These are phyloP conservation scores for Microcyclospora pomicola DNA, from an alignment of 2,329 filamentous ascomycete genomes.

Conservation along the genomic window DNA sequence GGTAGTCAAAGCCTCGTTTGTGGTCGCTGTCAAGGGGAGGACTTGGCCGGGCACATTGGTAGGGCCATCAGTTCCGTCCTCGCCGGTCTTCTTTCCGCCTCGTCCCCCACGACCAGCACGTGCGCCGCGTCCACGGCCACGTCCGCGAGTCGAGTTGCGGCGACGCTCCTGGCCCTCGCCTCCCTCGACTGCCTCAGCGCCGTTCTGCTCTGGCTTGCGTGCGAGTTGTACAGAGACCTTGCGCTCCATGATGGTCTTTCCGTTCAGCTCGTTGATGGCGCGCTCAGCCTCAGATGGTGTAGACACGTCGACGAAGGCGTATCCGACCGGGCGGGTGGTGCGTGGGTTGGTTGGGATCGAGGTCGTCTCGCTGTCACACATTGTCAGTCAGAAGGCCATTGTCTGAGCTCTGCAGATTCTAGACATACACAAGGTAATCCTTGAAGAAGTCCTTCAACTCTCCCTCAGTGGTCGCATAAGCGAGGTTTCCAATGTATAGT, in stretches of 20 bases:
- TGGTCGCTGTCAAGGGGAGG: constrained; percentile 36
- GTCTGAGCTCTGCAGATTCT: constrained; percentile 1
- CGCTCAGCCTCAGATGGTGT: constrained; percentile 89
- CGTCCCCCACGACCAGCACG: constrained; percentile 50
- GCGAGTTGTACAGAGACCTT: constrained; percentile 99
- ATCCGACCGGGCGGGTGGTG: constrained; percentile 94
- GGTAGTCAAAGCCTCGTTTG: constrained; percentile 43
- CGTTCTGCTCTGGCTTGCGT: constrained; percentile 83
- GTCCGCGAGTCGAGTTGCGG: constrained; percentile 42
- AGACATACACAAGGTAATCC: constrained; percentile 93
- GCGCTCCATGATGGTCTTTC: constrained; percentile 93
- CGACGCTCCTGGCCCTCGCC: constrained; percentile 50
- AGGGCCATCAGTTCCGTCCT: constrained; percentile 34
- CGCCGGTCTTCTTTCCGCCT: constrained; percentile 34
- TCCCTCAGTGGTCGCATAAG: constrained; percentile 99
- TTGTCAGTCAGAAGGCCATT: constrained; percentile 9
- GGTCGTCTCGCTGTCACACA: constrained; percentile 66
- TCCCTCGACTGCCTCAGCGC: constrained; percentile 65
- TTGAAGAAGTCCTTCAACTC: constrained; percentile 99
- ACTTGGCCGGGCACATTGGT: constrained; percentile 40
- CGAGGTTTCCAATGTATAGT: constrained; percentile 99
- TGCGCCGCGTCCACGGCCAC: constrained; percentile 46
- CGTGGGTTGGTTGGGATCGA: constrained; percentile 99
- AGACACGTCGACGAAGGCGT: constrained; percentile 96
- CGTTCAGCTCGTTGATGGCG: constrained; percentile 88